Evolutionary conservation across 2,329 filamentous ascomycete species (phyloP).

Genomic region (Exophiala sp.): DNA sequence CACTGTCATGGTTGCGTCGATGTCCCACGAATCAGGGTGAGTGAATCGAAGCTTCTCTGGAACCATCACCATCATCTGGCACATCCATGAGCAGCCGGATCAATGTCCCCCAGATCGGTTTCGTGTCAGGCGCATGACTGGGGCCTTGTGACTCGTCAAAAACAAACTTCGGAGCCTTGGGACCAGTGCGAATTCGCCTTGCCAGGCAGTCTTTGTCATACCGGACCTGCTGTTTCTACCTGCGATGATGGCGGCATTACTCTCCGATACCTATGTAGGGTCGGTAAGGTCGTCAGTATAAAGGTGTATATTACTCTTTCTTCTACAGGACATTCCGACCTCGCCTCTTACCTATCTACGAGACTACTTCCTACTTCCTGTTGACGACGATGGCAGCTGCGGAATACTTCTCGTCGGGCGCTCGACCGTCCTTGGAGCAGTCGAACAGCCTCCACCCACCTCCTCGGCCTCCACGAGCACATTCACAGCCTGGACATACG

Average conservation of each 20-base stretch:
- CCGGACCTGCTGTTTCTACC: not conserved
- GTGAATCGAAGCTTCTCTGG: not conserved
- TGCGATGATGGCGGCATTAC: not conserved
- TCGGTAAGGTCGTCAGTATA: too few species aligned
- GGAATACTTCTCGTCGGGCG: conserved; percentile 23
- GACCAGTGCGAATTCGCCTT: conserved; percentile 13
- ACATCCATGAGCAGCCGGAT: not conserved
- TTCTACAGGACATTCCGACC: not conserved
- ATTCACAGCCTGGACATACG: conserved; percentile 11
- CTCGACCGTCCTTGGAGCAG: conserved; percentile 16
- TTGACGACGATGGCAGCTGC: conserved; percentile 30
- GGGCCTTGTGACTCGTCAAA: conserved; percentile 22
- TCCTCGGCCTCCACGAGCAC: conserved; percentile 12
- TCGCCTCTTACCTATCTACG: not conserved
- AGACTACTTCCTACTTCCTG: too few species aligned
- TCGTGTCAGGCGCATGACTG: conserved; percentile 13
- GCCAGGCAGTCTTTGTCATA: conserved; percentile 16
- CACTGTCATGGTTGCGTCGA: conserved; percentile 4
- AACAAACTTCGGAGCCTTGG: not conserved
- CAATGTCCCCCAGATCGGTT: conserved; percentile 3
- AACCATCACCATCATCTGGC: not conserved
- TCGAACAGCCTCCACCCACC: conserved; percentile 14
- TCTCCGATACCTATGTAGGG: too few species aligned
- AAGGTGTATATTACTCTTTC: not conserved
- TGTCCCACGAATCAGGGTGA: conserved; percentile 4